Evolutionary conservation across 495 filamentous ascomycete species (phyloP), one percentile per base, ranked within the genome.

Genomic region (Xylaria telfairii): DNA sequence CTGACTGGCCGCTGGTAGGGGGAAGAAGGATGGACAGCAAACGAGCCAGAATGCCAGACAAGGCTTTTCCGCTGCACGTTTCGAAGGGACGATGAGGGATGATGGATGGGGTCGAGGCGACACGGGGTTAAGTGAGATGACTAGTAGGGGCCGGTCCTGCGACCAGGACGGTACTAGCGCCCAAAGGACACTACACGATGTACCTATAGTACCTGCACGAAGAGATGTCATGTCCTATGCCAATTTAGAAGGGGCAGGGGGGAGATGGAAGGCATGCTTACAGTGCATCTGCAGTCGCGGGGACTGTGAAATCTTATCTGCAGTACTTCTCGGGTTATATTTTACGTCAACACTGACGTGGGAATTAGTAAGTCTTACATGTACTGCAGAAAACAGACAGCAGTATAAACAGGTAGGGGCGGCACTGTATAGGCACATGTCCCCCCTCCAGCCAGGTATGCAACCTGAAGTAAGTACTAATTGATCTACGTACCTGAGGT

Each of bases 41-140:
- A n/a, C 4, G 26, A 46, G 66, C 53, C 42, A 51, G 10, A 30
- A 39, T 34, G 53, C 65, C 67, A 62, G 56, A 51, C 54, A 69
- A 61, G 67, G 53, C 67, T 69, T 69, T 61, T 46, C 56, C 41
- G 56, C 67, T 26, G 54, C 21, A 37, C 28, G 54, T 69, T 70
- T 65, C 47, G 60, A 65, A 70, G 59, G 37, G 68, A 65, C 49
- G 61, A 65, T 69, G 49, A 64, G 61, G 61, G 68, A 70, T 54
- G 60, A 64, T 26, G 61, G 51, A 70, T 49, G 59, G 60, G 68
- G 47, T 24, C 49, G 34, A 41, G 61, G 51, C 57, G 42, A 32
- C 49, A 64, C 68, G 68, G 61, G 49, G 68, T 63, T 51, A 3
- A 34, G 51, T 53, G 47, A 65, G 59, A 63, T 59, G 44, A 65